These are phyloP conservation scores for Mycena indigotica DNA, from an alignment of 768 basidiomycete species.

Conservation along the genomic window DNA sequence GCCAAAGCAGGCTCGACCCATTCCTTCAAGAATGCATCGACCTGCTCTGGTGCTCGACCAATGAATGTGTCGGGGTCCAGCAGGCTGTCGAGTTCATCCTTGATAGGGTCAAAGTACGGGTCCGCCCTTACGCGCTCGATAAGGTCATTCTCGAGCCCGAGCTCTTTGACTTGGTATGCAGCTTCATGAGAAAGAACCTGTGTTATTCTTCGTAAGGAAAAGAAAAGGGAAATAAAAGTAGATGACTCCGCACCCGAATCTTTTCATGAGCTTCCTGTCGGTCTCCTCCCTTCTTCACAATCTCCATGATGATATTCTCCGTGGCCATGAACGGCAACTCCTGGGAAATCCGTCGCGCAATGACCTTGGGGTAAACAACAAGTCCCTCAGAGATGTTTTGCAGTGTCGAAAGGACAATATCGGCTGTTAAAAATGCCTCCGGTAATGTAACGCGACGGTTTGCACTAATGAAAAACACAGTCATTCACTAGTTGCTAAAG, in stretches of 20 bases:
- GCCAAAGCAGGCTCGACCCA: conserved; percentile 86
- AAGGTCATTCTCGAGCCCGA: conserved; percentile 94
- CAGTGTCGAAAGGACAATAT: conserved; percentile 92
- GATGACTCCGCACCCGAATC: conserved; percentile 63
- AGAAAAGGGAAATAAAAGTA: conserved; percentile 6
- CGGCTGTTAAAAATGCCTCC: conserved; percentile 95
- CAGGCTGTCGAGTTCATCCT: conserved; percentile 71
- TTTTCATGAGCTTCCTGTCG: conserved; percentile 97
- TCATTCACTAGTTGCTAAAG: background rate
- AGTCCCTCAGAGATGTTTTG: conserved; percentile 97
- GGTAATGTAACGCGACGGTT: conserved; percentile 96
- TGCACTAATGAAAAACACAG: conserved; percentile 58
- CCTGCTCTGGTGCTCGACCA: conserved; percentile 94
- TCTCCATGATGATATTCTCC: conserved; percentile 99
- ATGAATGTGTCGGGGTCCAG: conserved; percentile 89
- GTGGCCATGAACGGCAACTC: conserved; percentile 99
- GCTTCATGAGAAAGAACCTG: conserved; percentile 94
- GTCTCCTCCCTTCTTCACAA: conserved; percentile 93
- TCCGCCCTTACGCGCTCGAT: conserved; percentile 83
- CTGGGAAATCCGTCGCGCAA: conserved; percentile 86
- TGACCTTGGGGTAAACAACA: conserved; percentile 99
- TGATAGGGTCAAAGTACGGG: conserved; percentile 89
- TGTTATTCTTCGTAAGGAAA: background rate
- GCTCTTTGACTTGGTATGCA: conserved; percentile 89
- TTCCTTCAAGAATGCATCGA: conserved; percentile 81